Percentiles rank a stretch among this genome's conserved stretches.
Evolutionary conservation across 805 yeast genomes (phyloP).

Genomic region (Wickerhamomyces bovis): DNA sequence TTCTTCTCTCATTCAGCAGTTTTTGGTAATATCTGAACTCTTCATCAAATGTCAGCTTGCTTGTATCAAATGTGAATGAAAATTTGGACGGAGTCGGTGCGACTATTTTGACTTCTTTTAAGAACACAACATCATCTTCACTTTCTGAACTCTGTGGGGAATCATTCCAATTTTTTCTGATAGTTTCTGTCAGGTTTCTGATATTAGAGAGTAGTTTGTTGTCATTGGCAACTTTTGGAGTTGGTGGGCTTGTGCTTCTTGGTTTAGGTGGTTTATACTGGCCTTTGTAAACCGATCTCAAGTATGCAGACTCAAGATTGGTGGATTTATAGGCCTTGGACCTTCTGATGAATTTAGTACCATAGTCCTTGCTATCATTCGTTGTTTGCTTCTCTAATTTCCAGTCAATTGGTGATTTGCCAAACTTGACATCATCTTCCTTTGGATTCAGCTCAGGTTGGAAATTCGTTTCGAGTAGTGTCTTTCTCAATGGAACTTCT

Average conservation of each 20-base stretch:
- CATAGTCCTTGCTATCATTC: slow-evolving; percentile 25
- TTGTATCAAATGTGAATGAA: slow-evolving; percentile 22
- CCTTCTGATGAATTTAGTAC: slow-evolving; percentile 29
- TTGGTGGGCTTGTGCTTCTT: slow-evolving; percentile 10
- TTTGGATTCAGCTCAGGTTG: slow-evolving; percentile 10
- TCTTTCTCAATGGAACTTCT: slow-evolving; percentile 8
- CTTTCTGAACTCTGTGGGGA: neutral
- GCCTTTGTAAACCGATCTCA: slow-evolving; percentile 30
- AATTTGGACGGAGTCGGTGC: slow-evolving; percentile 18
- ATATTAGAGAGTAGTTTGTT: slow-evolving; percentile 1
- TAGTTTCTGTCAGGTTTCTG: slow-evolving; percentile 1
- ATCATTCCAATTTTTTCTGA: slow-evolving; percentile 2
- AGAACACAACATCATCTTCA: slow-evolving; percentile 14
- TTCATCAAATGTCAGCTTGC: slow-evolving; percentile 25
- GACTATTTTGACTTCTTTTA: slow-evolving; percentile 14
- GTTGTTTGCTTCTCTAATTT: slow-evolving; percentile 4
- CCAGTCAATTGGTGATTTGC: slow-evolving; percentile 20
- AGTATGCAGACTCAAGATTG: slow-evolving; percentile 22
- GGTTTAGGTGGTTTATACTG: slow-evolving; percentile 29
- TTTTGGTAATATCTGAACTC: slow-evolving; percentile 39
- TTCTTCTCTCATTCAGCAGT: slow-evolving; percentile 36
- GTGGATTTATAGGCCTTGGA: slow-evolving; percentile 12
- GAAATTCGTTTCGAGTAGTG: slow-evolving; percentile 7
- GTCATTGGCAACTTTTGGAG: slow-evolving; percentile 10
- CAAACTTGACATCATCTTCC: slow-evolving; percentile 14